A percentile compares a stretch with the other conserved stretches of the same genome.
phyloP scores from a whole-genome alignment of 2,329 filamentous ascomycete genomes.

The Passalora sequoiae region DNA sequence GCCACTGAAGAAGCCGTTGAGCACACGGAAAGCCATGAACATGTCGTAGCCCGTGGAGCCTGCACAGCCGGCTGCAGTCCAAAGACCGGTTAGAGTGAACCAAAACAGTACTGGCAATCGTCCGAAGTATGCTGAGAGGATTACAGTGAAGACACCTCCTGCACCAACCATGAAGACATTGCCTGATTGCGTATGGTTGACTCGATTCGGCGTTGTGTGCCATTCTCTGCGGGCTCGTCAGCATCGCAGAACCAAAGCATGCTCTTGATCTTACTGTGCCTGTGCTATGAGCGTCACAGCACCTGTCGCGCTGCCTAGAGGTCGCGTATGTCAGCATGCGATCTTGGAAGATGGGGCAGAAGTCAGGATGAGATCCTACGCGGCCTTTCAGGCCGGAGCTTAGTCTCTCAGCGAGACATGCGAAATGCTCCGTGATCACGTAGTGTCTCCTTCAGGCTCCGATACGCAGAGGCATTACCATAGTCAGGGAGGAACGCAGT shows the following conservation, averaged over 20 bases:
- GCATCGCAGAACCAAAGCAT: no score
- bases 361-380: no score
- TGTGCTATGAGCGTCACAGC: slow-evolving; percentile 11
- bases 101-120: slow-evolving; percentile 43
- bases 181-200: slow-evolving; percentile 10
- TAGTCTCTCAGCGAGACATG: no score
- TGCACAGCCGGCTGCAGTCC: slow-evolving; percentile 39
- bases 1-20: slow-evolving; percentile 38
- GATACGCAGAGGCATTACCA: slow-evolving; percentile 12
- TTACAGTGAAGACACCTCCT: slow-evolving; percentile 40
- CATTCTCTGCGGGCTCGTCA: slow-evolving; percentile 3
- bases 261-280: slow-evolving; percentile 8
- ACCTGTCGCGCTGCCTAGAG: no score
- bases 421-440: no score
- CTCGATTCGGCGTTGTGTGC: slow-evolving; percentile 7
- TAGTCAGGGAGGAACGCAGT: slow-evolving; percentile 14
- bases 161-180: slow-evolving; percentile 40
- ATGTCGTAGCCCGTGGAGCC: slow-evolving; percentile 35
- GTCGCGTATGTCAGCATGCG: no score
- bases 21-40: slow-evolving; percentile 41
- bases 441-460: no score
- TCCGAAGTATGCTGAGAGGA: slow-evolving; percentile 41
- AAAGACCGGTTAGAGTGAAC: slow-evolving; percentile 35
- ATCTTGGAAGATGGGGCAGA: no score
- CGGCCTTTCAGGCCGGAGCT: no score